Conservation (phyloP, 495 filamentous ascomycete genomes). For the Lentithecium fluviatile region DNA sequence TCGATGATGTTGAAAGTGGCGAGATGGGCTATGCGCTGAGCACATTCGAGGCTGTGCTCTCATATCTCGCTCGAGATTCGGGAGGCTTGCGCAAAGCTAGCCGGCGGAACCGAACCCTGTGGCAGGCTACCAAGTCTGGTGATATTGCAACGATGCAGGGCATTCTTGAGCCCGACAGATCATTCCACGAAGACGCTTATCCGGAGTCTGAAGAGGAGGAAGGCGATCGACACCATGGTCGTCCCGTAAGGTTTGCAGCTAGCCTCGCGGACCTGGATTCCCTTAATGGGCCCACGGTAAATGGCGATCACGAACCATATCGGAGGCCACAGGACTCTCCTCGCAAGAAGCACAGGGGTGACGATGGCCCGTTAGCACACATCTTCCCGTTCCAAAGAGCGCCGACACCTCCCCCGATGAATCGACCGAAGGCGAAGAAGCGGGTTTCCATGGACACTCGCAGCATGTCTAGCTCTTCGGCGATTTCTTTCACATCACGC, state of each 20-base stretch:
- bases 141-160: constrained; percentile 70
- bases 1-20: constrained; percentile 94
- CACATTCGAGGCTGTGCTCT: constrained; percentile 92
- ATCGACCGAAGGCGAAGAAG: constrained; percentile 54
- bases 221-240: background rate
- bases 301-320: constrained; percentile 20
- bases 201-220: constrained; percentile 17
- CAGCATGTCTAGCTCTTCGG: constrained; percentile 83
- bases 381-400: constrained; percentile 81
- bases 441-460: constrained; percentile 83
- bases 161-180: constrained; percentile 66
- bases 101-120: constrained; percentile 77
- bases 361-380: constrained; percentile 63
- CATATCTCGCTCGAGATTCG: constrained; percentile 83
- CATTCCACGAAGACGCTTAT: constrained; percentile 14
- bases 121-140: constrained; percentile 79
- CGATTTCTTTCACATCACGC: constrained; percentile 71
- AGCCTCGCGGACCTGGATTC: constrained; percentile 23
- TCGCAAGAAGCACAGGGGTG: background rate
- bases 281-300: constrained; percentile 16
- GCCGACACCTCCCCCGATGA: constrained; percentile 50
- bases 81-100: constrained; percentile 79
- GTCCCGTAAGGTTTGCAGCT: constrained; percentile 24
- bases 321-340: constrained; percentile 3
- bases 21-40: constrained; percentile 97